Evolutionary conservation across 345 rosid genomes (phyloP).

Genomic region (Aquilaria malaccensis): DNA sequence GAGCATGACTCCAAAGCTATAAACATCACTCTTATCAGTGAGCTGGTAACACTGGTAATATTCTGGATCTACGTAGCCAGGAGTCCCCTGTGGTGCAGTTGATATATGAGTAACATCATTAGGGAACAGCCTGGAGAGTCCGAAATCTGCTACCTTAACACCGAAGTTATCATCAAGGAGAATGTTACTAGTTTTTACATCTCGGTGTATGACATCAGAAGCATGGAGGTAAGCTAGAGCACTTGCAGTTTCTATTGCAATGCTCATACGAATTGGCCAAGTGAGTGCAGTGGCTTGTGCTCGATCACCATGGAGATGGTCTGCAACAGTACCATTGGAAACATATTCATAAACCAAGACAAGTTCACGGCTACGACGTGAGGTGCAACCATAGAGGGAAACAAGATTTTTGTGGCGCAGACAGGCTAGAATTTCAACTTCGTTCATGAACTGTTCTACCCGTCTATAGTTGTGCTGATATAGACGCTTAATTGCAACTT

Average conservation of each 20-base stretch:
- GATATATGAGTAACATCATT: conserved; percentile 54
- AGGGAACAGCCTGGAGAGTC: conserved; percentile 50
- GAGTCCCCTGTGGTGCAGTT: conserved; percentile 71
- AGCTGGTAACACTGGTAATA: conserved; percentile 56
- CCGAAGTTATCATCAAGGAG: conserved; percentile 45
- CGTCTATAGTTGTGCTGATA: conserved; percentile 43
- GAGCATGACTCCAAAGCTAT: conserved; percentile 73
- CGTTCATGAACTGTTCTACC: conserved; percentile 50
- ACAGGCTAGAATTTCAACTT: conserved; percentile 49
- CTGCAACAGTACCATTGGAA: conserved; percentile 57
- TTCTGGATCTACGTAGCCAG: conserved; percentile 65
- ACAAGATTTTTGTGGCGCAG: conserved; percentile 61
- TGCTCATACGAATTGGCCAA: conserved; percentile 51
- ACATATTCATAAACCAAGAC: conserved; percentile 63
- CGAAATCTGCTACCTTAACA: conserved; percentile 70
- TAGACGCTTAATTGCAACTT: conserved; percentile 68
- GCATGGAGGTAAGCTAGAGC: conserved; percentile 67
- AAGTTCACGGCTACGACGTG: conserved; percentile 43
- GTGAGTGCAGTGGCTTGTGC: conserved; percentile 22
- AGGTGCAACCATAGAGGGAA: conserved; percentile 62
- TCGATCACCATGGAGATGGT: conserved; percentile 50
- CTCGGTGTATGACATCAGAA: conserved; percentile 49
- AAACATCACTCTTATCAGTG: conserved; percentile 63
- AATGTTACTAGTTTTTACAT: conserved; percentile 63
- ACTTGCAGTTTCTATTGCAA: conserved; percentile 54